Percentiles rank a stretch among this genome's conserved stretches.
Evolutionary conservation across 164 flowering plant genomes (phyloP).

Genomic region (Akebia trifoliata): DNA sequence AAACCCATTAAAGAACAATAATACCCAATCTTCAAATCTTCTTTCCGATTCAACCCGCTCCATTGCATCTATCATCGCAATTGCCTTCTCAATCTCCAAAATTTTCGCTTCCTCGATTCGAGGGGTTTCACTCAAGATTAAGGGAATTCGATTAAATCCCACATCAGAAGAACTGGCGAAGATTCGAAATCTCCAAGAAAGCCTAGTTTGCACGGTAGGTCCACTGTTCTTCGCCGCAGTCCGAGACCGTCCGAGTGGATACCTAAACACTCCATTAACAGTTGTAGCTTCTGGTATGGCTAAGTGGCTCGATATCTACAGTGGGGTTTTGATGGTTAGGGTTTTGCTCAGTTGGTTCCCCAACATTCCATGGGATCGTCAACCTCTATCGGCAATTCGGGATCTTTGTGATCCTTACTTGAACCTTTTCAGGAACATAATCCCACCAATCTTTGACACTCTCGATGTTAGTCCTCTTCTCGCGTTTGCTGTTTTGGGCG

Average conservation of each 20-base stretch:
- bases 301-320: slow-evolving; percentile 90
- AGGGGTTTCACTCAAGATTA: slow-evolving; percentile 7
- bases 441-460: slow-evolving; percentile 76
- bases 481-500: slow-evolving; percentile 77
- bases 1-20: not conserved
- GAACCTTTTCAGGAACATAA: slow-evolving; percentile 75
- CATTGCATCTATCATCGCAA: slow-evolving; percentile 34
- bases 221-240: slow-evolving; percentile 69
- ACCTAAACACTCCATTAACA: slow-evolving; percentile 63
- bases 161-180: slow-evolving; percentile 22
- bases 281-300: slow-evolving; percentile 81
- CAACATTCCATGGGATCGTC: slow-evolving; percentile 90
- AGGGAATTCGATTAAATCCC: slow-evolving; percentile 16
- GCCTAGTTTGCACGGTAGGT: slow-evolving; percentile 34
- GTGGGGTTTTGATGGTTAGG: slow-evolving; percentile 79
- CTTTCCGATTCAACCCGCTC: slow-evolving; percentile 52
- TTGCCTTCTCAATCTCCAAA: slow-evolving; percentile 25
- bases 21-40: not conserved
- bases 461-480: slow-evolving; percentile 86
- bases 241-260: slow-evolving; percentile 34
- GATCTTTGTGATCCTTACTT: slow-evolving; percentile 89
- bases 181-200: slow-evolving; percentile 14
- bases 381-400: slow-evolving; percentile 81
- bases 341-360: slow-evolving; percentile 97
- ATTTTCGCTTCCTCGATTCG: slow-evolving; percentile 11